Base-by-base conservation (phyloP, 2,329 filamentous ascomycete species). In the Fusarium tjaetaba region DNA sequence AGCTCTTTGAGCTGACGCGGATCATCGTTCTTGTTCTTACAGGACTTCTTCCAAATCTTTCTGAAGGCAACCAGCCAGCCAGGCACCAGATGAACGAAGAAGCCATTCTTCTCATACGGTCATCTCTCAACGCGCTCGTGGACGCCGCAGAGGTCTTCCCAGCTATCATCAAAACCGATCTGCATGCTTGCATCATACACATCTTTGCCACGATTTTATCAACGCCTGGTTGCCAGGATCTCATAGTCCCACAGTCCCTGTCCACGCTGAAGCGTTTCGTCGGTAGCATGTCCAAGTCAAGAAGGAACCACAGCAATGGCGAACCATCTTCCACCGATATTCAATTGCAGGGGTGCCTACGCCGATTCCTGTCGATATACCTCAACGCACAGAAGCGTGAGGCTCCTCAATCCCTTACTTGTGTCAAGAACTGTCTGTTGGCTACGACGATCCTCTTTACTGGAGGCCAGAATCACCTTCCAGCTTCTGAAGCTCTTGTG, bases 131-230 rank as follows among this genome's bases (percentile, higher is more conserved):
- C 68, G 94, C 96, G 3, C 89, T 99, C 4, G 96, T 98, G 7
- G 94, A 98, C 79, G 95, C 96, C 2, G 95, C 96, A 11, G 94
- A 97, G 70, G 95, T 98, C 22, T 99, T 99, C 83, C 97, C 97
- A 0, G 91, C 94, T 5, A 95, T 99, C 77, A 99, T 99, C 85
- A 96, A 96, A 80, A 96, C 95, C 15, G 96, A 99, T 81, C 88
- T 99, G 11, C 95, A 98, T 79, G 96, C 96, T 43, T 98, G 96
- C 79, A 97, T 98, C 75, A 89, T 99, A 56, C 95, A 99, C 84
- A 97, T 98, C 62, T 98, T 98, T 80, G 93, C 94, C 61, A 97
- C 95, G 1, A 96, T 97, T 65, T 88, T 99, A 18, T 93, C 94
- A 20, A 98, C 95, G 2, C 92, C 94, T 1, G 79, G 73, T 51